Base-by-base conservation (phyloP, 129 eudicot genomes). In the Escallonia herrerae region DNA sequence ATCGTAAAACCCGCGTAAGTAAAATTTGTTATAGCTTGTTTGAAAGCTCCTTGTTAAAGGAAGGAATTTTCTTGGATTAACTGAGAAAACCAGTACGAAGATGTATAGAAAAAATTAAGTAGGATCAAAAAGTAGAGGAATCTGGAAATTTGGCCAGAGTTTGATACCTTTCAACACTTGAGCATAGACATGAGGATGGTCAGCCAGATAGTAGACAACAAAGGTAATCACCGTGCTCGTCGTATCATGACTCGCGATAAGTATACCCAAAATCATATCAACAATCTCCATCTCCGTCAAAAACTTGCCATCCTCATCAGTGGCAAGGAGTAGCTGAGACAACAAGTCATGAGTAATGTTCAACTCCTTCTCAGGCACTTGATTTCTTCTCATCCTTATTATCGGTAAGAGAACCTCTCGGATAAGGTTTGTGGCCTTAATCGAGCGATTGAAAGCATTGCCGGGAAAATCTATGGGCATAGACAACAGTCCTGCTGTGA, bases 191-290 rank as follows among this genome's bases (percentile, higher is more conserved):
- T 56, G 9, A 41, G 76, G 76, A 48, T 40, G 68, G 22, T 71
- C 69, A 2, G 68, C 68, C 11, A 71, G 75, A 52, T 57, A 68
- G 15, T 68, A 59, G 50, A 70, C 56, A 10, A 70, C 52, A 15
- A 49, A 70, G 52, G 60, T 50, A 3, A 69, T 54, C 15, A 14
- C 13, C 6, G 42, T 69, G 39, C 74, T 69, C 0, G 66, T 48
- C 2, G 67, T 63, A 15, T 69, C 66, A 12, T 69, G 46, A 48
- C 74, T 40, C 8, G 59, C 74, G 13, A 63, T 6, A 1, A 63
- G 53, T 47, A 63, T 0, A n/a, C 43, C 63, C 22, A 71, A 15
- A 46, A 62, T 33, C 50, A 15, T 40, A 45, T 49, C 56, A n/a
- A 66, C 55, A 7, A 69, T 60, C 5, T 58, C 58, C 48, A 40